These are phyloP conservation scores for Ceriops decandra DNA, from an alignment of 345 rosid species.

Conservation along the genomic window DNA sequence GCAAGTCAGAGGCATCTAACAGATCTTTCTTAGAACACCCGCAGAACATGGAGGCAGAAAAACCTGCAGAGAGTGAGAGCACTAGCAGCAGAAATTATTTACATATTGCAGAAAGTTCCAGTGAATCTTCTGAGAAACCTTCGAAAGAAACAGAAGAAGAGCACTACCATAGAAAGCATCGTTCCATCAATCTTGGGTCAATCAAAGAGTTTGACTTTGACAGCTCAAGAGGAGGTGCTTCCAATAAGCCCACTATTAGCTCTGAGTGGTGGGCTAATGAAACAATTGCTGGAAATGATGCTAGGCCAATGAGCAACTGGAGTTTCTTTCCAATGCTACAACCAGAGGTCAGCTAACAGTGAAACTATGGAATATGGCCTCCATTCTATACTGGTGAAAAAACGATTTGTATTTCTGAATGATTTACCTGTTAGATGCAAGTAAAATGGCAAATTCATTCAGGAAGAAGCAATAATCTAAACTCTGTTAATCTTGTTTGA, in stretches of 20 bases:
- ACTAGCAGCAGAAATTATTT: constrained; percentile 17
- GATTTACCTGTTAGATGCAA: constrained; percentile 19
- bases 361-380: constrained; percentile 4
- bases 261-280: constrained; percentile 90
- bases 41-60: constrained; percentile 24
- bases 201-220: constrained; percentile 86
- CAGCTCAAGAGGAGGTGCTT: constrained; percentile 48
- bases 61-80: constrained; percentile 18
- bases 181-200: constrained; percentile 63
- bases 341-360: constrained; percentile 60
- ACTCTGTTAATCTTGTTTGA: not conserved
- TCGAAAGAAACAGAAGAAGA: constrained; percentile 47
- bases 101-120: constrained; percentile 24
- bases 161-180: constrained; percentile 44
- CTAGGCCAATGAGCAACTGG: constrained; percentile 59
- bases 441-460: constrained; percentile 17
- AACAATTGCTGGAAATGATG: constrained; percentile 65
- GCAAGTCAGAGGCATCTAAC: constrained; percentile 34
- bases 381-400: not conserved
- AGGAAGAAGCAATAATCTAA: not conserved
- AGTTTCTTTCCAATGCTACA: constrained; percentile 80
- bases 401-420: constrained; percentile 14
- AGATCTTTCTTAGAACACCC: constrained; percentile 37
- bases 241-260: constrained; percentile 43
- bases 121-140: constrained; percentile 30